Conservation (phyloP, 2,329 filamentous ascomycete species). For the Epichloe elymi region DNA sequence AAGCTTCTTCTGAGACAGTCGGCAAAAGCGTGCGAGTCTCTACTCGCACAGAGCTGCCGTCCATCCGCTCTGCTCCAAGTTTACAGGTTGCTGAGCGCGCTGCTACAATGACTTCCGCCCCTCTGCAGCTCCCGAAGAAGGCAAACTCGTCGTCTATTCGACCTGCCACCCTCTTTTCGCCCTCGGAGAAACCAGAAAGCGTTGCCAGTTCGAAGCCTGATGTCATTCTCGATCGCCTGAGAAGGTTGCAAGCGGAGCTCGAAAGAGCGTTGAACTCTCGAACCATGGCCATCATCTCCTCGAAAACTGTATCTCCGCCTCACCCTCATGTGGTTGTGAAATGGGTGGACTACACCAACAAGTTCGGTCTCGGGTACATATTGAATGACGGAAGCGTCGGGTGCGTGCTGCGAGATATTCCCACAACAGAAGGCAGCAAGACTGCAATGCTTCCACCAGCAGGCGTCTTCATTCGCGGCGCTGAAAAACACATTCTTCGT, state of each 20-base stretch:
- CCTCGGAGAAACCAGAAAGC: constrained; percentile 35
- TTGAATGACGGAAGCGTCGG: constrained; percentile 71
- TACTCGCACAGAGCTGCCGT: constrained; percentile 15
- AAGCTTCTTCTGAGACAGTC: constrained; percentile 11
- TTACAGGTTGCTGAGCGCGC: constrained; percentile 19
- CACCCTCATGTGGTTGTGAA: constrained; percentile 56
- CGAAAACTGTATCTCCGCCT: constrained; percentile 39
- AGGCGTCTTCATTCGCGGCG: constrained; percentile 57
- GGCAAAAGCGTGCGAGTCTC: constrained; percentile 17
- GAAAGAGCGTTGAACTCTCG: constrained; percentile 51
- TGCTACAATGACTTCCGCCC: constrained; percentile 14
- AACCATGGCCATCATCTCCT: constrained; percentile 45
- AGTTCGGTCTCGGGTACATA: constrained; percentile 74
- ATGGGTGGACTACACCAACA: constrained; percentile 84
- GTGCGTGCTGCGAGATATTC: constrained; percentile 48
- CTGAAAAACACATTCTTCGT: constrained; percentile 56
- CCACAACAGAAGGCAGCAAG: constrained; percentile 35
- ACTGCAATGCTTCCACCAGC: constrained; percentile 50
- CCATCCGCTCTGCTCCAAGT: constrained; percentile 14
- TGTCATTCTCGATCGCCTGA: constrained; percentile 40
- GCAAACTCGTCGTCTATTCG: constrained; percentile 19
- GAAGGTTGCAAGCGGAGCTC: constrained; percentile 43
- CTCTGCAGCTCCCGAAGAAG: constrained; percentile 13
- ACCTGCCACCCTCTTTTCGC: constrained; percentile 40
- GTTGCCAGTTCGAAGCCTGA: constrained; percentile 45